Conservation (phyloP, 2,329 filamentous ascomycete species). For the Diaporthe destruens region DNA sequence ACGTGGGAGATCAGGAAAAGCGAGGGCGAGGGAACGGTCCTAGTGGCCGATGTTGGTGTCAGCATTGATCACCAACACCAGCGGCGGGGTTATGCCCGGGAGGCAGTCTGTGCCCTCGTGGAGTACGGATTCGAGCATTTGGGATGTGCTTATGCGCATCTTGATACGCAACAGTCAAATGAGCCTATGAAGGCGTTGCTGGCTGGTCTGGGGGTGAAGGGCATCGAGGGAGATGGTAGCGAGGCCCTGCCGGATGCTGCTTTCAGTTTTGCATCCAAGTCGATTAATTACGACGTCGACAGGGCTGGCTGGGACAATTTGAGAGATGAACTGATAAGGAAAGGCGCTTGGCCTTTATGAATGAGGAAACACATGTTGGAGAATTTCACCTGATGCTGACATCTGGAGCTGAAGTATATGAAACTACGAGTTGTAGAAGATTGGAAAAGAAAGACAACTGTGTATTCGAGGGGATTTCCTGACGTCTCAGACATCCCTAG, state of each 20-base stretch:
- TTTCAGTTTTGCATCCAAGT: conserved; percentile 31
- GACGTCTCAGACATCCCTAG: neutral
- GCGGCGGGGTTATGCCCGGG: conserved; percentile 44
- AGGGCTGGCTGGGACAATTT: conserved; percentile 39
- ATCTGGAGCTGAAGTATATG: too few relatives aligned
- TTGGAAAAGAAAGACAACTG: too few relatives aligned
- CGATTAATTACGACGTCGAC: conserved; percentile 37
- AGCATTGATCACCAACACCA: conserved; percentile 45
- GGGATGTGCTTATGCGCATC: conserved; percentile 39
- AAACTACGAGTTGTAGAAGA: too few relatives aligned
- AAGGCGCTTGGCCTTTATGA: conserved; percentile 41
- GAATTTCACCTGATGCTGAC: too few relatives aligned
- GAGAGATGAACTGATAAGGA: conserved; percentile 38
- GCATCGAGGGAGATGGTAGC: conserved; percentile 27
- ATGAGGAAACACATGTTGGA: accelerated
- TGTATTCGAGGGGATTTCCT: neutral
- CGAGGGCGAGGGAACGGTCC: neutral
- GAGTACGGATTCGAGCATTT: conserved; percentile 45
- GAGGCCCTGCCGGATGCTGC: conserved; percentile 24
- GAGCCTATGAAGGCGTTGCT: conserved; percentile 41
- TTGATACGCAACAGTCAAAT: conserved; percentile 44
- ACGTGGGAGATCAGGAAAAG: conserved; percentile 15
- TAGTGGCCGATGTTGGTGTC: conserved; percentile 42
- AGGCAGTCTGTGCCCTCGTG: conserved; percentile 43
- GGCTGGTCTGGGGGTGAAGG: conserved; percentile 34